phyloP scores from a whole-genome alignment of 495 filamentous ascomycete genomes.

The Tuber borchii region DNA sequence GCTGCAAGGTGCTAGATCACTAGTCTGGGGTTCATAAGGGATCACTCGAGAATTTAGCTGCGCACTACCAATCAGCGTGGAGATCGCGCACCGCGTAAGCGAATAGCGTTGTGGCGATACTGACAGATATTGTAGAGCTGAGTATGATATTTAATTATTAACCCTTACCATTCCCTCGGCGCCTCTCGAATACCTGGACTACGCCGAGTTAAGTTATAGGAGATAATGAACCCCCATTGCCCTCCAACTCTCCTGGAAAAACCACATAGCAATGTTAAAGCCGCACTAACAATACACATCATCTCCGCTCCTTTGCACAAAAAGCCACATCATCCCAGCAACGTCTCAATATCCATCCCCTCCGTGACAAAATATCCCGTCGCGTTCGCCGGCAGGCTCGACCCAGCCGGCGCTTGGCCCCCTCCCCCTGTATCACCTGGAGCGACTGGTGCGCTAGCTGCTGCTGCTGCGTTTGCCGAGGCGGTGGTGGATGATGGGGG shows the following conservation, averaged over 20 bases:
- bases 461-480: constrained; percentile 10
- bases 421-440: constrained; percentile 18
- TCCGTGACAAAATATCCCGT: constrained; percentile 1
- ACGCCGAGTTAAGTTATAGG: not conserved
- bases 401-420: constrained; percentile 7
- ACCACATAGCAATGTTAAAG: not conserved
- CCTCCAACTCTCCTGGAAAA: not conserved
- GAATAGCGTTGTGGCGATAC: not conserved
- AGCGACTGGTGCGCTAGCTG: constrained; percentile 5
- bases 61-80: not conserved
- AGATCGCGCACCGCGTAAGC: not conserved
- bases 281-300: not conserved
- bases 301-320: not conserved
- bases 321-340: not conserved
- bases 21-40: not conserved
- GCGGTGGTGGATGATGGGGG: not conserved
- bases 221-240: not conserved
- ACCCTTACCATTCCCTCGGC: not conserved
- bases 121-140: not conserved
- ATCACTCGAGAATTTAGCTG: not conserved
- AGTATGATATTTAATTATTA: not conserved
- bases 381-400: constrained; percentile 9
- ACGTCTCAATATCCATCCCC: not conserved
- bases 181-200: not conserved
- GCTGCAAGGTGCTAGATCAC: not conserved